Percentiles rank a stretch among this genome's conserved stretches.
These are phyloP conservation scores for Psilocybe cubensis DNA, from an alignment of 768 basidiomycete species.

Conservation along the genomic window DNA sequence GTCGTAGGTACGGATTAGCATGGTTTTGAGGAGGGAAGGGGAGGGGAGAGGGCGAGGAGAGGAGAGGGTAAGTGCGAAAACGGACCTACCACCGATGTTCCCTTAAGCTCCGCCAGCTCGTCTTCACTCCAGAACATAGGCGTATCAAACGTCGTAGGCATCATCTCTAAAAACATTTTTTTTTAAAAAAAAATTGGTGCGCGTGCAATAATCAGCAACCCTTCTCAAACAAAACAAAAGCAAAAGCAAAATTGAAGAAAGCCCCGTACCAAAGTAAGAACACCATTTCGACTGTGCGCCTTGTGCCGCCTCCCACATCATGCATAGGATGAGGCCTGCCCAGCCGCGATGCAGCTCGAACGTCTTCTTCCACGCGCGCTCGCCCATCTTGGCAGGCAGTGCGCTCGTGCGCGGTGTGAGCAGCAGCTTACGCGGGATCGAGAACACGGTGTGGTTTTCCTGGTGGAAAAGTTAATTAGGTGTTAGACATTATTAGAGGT, in stretches of 20 bases:
- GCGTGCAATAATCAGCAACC: too few species aligned
- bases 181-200: not conserved
- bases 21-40: not conserved
- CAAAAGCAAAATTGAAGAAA: not conserved
- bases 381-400: conserved; percentile 63
- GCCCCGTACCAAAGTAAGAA: conserved; percentile 66
- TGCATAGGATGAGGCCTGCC: conserved; percentile 86
- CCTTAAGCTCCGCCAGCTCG: conserved; percentile 75
- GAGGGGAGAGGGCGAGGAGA: conserved; percentile 31
- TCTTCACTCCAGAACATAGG: conserved; percentile 92
- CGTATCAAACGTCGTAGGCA: conserved; percentile 80
- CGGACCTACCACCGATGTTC: conserved; percentile 87
- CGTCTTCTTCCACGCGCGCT: conserved; percentile 63
- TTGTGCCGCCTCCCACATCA: conserved; percentile 92
- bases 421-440: conserved; percentile 76
- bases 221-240: conserved; percentile 1
- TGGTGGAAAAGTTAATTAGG: conserved; percentile 29
- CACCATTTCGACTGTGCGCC: conserved; percentile 68
- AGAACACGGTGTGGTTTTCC: conserved; percentile 80
- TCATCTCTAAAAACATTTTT: conserved; percentile 46
- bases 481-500: not conserved
- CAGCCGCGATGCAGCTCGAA: conserved; percentile 71
- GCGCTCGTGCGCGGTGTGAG: conserved; percentile 79
- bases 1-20: not conserved
- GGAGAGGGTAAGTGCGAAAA: conserved; percentile 23